A percentile compares a stretch with the other conserved stretches of the same genome.
Conservation (phyloP, 805 yeast species). For the Cyberlindnera xishuangbannaensis region DNA sequence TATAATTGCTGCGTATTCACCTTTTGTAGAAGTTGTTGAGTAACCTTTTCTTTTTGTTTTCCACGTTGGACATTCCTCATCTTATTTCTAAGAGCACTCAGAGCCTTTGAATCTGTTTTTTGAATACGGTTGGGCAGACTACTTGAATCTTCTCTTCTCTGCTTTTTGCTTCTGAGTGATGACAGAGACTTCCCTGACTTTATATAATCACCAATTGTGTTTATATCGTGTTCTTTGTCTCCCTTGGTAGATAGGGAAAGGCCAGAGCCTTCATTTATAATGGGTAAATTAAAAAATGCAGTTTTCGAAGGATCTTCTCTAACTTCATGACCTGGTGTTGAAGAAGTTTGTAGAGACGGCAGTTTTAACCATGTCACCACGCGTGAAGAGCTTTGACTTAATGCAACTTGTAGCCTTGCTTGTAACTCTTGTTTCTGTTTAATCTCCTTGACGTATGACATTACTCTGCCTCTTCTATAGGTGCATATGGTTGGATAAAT, state of each 20-base stretch:
- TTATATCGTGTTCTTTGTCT: conserved; percentile 6
- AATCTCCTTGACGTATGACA: conserved; percentile 25
- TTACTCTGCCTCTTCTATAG: neutral
- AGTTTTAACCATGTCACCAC: conserved; percentile 22
- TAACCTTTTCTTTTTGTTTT: conserved; percentile 3
- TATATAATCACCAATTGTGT: conserved; percentile 25
- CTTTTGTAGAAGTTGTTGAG: conserved; percentile 4
- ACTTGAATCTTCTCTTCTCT: conserved; percentile 3
- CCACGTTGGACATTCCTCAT: conserved; percentile 15
- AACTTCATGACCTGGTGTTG: too few species aligned
- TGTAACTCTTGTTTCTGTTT: conserved; percentile 22
- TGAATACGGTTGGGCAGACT: conserved; percentile 3
- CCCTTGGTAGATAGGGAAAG: conserved; percentile 9
- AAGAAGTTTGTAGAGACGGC: neutral
- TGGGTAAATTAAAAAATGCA: conserved; percentile 22
- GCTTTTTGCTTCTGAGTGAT: conserved; percentile 14
- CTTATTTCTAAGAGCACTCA: conserved; percentile 22
- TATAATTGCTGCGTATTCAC: conserved; percentile 2
- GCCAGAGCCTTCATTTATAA: conserved; percentile 20
- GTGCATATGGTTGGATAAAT: too few species aligned
- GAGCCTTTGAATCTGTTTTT: conserved; percentile 18
- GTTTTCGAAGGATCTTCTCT: conserved; percentile 13
- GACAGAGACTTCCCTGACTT: conserved; percentile 19
- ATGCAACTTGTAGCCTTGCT: conserved; percentile 20
- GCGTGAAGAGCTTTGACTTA: conserved; percentile 13